Evolutionary conservation across 495 filamentous ascomycete species (phyloP).

Genomic region (Extremus antarcticus): DNA sequence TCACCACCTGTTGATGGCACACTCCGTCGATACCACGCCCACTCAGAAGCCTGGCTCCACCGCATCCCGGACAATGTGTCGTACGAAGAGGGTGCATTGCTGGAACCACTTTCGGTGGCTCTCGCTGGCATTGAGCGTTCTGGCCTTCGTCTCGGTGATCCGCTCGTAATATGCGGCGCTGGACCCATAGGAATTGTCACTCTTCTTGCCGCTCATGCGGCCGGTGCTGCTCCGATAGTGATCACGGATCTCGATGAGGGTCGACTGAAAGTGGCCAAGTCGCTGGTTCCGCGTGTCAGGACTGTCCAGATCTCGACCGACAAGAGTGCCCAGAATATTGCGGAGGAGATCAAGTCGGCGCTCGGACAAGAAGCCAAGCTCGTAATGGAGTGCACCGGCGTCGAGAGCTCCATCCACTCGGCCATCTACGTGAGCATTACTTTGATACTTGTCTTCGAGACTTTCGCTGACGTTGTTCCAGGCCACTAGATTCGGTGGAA

Average conservation of each 20-base stretch:
- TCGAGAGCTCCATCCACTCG: constrained; percentile 18
- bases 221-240: constrained; percentile 19
- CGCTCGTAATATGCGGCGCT: constrained; percentile 21
- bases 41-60: constrained; percentile 20
- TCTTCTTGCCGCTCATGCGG: constrained; percentile 18
- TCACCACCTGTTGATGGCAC: constrained; percentile 19
- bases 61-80: constrained; percentile 18
- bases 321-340: constrained; percentile 8
- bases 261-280: constrained; percentile 18
- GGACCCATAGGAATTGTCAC: constrained; percentile 24
- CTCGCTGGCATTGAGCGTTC: constrained; percentile 23
- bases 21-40: constrained; percentile 19
- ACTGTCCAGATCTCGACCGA: constrained; percentile 10
- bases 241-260: constrained; percentile 23
- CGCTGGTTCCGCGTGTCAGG: constrained; percentile 16
- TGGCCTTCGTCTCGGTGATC: constrained; percentile 16
- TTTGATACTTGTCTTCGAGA: background rate
- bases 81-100: constrained; percentile 22
- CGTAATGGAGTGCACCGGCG: constrained; percentile 22
- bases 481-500: constrained; percentile 18
- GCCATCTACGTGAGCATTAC: constrained; percentile 16
- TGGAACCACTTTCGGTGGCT: constrained; percentile 23
- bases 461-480: constrained; percentile 2
- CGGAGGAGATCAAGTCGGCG: constrained; percentile 8
- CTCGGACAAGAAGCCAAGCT: constrained; percentile 15